A percentile compares a stretch with the other conserved stretches of the same genome.
These are phyloP conservation scores for Gonium pectorale DNA, from an alignment of 139 green algal genomes.

Conservation along the genomic window DNA sequence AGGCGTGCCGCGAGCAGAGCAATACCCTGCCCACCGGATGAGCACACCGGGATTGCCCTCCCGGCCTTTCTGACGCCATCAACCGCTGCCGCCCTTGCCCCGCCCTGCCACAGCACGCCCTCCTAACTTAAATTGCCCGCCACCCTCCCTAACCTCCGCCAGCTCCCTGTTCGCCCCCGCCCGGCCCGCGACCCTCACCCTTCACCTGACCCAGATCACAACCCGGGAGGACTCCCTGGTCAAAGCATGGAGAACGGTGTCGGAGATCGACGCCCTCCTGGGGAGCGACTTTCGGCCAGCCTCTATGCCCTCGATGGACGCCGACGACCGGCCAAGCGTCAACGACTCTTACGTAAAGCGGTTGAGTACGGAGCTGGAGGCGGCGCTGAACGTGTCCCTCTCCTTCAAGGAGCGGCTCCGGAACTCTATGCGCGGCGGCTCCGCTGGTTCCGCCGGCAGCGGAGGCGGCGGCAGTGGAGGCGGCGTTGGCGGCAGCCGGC, in stretches of 20 bases:
- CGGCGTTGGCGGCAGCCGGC: too few species aligned
- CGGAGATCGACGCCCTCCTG: slow-evolving; percentile 38
- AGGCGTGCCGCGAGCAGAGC: too few species aligned
- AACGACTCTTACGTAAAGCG: slow-evolving; percentile 26
- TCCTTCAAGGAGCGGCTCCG: slow-evolving; percentile 39
- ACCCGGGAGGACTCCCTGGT: slow-evolving; percentile 28
- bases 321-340: slow-evolving; percentile 3
- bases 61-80: too few species aligned
- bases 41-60: too few species aligned
- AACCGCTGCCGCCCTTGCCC: too few species aligned
- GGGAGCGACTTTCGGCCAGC: slow-evolving; percentile 26
- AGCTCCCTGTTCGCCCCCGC: background rate
- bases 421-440: background rate
- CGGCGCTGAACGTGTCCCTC: slow-evolving; percentile 27
- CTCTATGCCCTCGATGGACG: too few species aligned
- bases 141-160: too few species aligned
- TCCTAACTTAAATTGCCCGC: too few species aligned
- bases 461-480: background rate
- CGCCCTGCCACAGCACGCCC: too few species aligned
- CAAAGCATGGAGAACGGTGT: slow-evolving; percentile 32
- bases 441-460: background rate
- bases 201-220: background rate
- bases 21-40: too few species aligned
- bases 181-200: background rate
- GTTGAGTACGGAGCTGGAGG: slow-evolving; percentile 32